phyloP scores from a whole-genome alignment of 768 basidiomycete species.

The Fibroporia radiculosa region DNA sequence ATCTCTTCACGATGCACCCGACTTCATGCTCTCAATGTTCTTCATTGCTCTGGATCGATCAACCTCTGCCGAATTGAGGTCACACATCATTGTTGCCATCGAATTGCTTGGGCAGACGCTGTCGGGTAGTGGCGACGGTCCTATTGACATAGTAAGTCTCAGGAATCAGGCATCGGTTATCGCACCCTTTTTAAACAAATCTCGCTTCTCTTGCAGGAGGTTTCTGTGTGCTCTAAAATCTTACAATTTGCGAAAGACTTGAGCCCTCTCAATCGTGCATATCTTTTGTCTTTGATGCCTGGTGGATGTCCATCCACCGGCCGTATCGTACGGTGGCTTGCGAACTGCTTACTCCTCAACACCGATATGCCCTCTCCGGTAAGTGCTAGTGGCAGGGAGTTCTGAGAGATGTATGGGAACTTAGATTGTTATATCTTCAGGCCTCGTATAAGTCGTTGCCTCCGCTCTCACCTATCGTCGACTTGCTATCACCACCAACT shows the following conservation, averaged over 20 bases:
- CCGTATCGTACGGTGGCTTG: conserved; percentile 52
- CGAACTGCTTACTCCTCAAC: conserved; percentile 36
- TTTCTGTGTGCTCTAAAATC: conserved; percentile 37
- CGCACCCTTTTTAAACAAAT: too few relatives aligned
- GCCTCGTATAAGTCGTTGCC: conserved; percentile 36
- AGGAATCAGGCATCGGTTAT: too few relatives aligned
- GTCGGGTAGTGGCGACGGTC: conserved; percentile 18
- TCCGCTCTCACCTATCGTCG: conserved; percentile 41
- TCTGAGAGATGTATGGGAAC: too few relatives aligned
- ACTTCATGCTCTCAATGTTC: conserved; percentile 42
- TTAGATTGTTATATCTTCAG: too few relatives aligned
- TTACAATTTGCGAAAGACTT: conserved; percentile 32
- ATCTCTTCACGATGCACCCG: conserved; percentile 33
- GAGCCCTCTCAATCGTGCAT: conserved; percentile 41
- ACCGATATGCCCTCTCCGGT: conserved; percentile 9
- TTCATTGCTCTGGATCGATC: conserved; percentile 50
- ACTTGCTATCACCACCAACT: conserved; percentile 39
- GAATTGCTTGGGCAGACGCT: conserved; percentile 39
- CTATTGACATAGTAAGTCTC: conserved; percentile 13
- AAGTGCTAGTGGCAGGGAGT: too few relatives aligned
- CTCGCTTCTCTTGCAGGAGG: conserved; percentile 31
- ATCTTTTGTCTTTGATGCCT: conserved; percentile 42
- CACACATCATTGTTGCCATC: conserved; percentile 39
- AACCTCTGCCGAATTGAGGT: conserved; percentile 35
- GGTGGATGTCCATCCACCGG: conserved; percentile 40